Evolutionary conservation across 257 asterid genomes (phyloP), one percentile per base, ranked within the genome.

Genomic region (Nicotiana undulata): DNA sequence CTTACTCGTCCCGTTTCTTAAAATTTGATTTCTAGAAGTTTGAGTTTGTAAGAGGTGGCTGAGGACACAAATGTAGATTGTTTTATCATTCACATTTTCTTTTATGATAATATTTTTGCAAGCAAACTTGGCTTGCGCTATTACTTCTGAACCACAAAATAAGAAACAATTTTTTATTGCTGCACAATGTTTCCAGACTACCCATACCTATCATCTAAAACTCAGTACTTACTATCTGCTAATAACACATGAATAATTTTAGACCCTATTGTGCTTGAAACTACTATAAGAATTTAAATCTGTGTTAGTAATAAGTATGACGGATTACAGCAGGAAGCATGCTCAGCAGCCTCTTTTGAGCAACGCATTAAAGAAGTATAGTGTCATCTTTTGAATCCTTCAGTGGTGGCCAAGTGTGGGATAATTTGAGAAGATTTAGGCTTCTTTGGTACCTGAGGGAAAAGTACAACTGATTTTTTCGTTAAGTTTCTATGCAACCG

Each of bases 381-480:
- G 15, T 15, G 15, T 7, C 61, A 72, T 59, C 78, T 8, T 20
- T 70, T 40, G 34, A 32, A 70, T 44, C 58, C 56, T 44, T 70
- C 28, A 12, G 32, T 70, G 22, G 34, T 44, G 58, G 24, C 58
- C 31, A 44, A 70, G 34, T 70, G 59, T 44, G 59, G 68, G 59
- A 70, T 70, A 40, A 40, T 40, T 20, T 68, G 77, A 40, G 77
- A 68, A 70, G n/a, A 70, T 70, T 46, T 72, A 72, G 40, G 78
- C 40, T 46, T 46, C 60, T 49, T 49, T 72, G 78, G 24, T 46
- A 5, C 78, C 76, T 13, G 37, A 70, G 77, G 77, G 13, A 6
- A 70, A 70, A 44, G 58, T 44, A 32, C 59, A 70, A 44, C 77
- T 70, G 32, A 20, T 70, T 11, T 26, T 68, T 72, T 22, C 60